Conservation (phyloP, 129 eudicot genomes). For the Centrapalus pauciflorus region DNA sequence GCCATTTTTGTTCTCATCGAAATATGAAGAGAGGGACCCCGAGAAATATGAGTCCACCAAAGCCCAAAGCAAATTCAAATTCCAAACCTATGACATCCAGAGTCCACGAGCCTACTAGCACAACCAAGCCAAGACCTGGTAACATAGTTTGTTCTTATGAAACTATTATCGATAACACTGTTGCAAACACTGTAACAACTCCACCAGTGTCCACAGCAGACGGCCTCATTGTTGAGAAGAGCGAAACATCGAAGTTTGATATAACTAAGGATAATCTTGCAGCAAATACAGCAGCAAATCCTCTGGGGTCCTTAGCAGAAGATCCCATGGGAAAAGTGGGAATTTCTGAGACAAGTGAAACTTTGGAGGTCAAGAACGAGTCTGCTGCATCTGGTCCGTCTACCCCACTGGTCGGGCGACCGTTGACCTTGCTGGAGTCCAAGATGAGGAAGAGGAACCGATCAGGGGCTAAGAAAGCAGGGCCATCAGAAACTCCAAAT, state of each 20-base stretch:
- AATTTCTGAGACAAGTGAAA: neutral
- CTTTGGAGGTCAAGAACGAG: slow-evolving; percentile 17
- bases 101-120: neutral
- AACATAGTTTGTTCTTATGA: slow-evolving; percentile 13
- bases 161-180: neutral
- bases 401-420: slow-evolving; percentile 33
- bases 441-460: slow-evolving; percentile 58
- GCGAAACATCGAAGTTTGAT: neutral
- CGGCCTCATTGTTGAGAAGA: neutral
- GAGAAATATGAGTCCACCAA: slow-evolving; percentile 48
- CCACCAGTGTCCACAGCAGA: neutral
- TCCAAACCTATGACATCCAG: too few species aligned
- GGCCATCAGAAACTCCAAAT: slow-evolving; percentile 22
- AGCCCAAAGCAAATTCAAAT: slow-evolving; percentile 27
- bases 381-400: slow-evolving; percentile 19
- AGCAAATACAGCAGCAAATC: neutral
- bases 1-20: slow-evolving; percentile 71
- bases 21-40: slow-evolving; percentile 75
- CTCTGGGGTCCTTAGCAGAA: slow-evolving; percentile 1
- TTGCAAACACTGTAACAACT: neutral
- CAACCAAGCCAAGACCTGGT: neutral
- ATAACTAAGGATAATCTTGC: neutral
- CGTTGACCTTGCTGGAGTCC: slow-evolving; percentile 49
- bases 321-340: neutral
- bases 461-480: slow-evolving; percentile 45